Evolutionary conservation across 371 early-diverging fungal genomes (phyloP).

Genomic region (Neoconidiobolus thromboides): DNA sequence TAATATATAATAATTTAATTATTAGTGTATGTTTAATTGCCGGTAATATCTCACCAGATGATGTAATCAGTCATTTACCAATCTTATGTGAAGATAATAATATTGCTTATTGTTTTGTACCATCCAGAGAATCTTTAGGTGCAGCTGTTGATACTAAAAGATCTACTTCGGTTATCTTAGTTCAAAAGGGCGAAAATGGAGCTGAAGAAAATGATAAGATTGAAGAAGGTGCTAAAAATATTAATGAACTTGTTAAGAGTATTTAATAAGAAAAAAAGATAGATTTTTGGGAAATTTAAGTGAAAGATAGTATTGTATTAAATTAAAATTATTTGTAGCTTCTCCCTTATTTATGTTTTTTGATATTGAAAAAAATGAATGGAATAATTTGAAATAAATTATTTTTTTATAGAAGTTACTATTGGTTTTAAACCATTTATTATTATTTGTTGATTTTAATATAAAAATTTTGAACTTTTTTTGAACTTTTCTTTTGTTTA

Average conservation of each 20-base stretch:
- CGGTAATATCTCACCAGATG: constrained; percentile 93
- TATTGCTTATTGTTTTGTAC: constrained; percentile 90
- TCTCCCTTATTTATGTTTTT: too few species aligned
- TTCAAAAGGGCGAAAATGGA: constrained; percentile 43
- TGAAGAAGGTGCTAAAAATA: constrained; percentile 45
- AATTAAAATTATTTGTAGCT: too few species aligned
- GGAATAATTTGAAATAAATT: too few species aligned
- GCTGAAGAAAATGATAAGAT: constrained; percentile 70
- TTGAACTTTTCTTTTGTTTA: too few species aligned
- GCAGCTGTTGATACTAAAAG: constrained; percentile 81
- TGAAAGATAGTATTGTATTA: too few species aligned
- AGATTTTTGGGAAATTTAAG: too few species aligned
- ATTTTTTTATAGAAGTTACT: too few species aligned
- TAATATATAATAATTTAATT: not conserved
- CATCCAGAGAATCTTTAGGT: constrained; percentile 85
- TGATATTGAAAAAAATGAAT: too few species aligned
- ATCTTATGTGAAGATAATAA: constrained; percentile 91
- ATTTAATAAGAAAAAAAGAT: too few species aligned
- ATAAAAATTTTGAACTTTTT: too few species aligned
- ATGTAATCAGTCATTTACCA: constrained; percentile 94
- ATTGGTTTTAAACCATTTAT: too few species aligned
- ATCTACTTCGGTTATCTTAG: constrained; percentile 81
- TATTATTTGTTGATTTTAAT: too few species aligned
- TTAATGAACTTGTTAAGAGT: constrained; percentile 23
- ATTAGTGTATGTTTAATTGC: constrained; percentile 73